Conservation (phyloP, 768 basidiomycete species). For the Leccinum aurantiacum region DNA sequence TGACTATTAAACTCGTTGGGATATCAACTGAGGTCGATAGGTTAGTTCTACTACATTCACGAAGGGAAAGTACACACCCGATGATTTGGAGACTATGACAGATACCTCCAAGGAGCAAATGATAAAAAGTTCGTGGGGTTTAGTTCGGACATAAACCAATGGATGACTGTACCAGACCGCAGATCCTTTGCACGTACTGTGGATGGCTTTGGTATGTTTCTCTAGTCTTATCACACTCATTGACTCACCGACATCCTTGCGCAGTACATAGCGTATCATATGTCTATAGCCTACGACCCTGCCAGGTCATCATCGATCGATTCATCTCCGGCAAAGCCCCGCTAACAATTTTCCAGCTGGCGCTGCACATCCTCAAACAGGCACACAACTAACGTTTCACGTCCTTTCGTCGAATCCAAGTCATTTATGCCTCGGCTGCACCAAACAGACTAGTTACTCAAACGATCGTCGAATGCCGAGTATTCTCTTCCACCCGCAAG, state of each 20-base stretch:
- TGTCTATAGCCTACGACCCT: background rate
- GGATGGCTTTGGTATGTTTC: background rate
- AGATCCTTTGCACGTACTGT: background rate
- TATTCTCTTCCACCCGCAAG: background rate
- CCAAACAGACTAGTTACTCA: background rate
- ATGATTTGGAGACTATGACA: background rate
- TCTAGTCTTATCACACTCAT: background rate
- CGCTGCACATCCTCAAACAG: background rate
- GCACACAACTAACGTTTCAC: background rate
- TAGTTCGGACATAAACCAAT: background rate
- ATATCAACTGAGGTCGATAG: background rate
- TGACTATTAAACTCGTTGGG: background rate
- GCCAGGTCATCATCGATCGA: background rate
- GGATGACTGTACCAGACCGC: background rate
- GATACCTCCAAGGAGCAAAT: background rate
- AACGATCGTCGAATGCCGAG: background rate
- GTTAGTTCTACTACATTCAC: background rate
- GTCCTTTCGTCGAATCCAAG: background rate
- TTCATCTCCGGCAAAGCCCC: background rate
- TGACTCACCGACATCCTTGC: background rate
- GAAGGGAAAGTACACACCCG: background rate
- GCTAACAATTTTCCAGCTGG: background rate
- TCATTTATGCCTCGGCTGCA: background rate
- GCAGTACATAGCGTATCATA: background rate
- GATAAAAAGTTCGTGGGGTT: background rate